Percentiles rank a stretch among this genome's conserved stretches.
Conservation (phyloP, 23 red algal species). For the Gracilaria gracilis region DNA sequence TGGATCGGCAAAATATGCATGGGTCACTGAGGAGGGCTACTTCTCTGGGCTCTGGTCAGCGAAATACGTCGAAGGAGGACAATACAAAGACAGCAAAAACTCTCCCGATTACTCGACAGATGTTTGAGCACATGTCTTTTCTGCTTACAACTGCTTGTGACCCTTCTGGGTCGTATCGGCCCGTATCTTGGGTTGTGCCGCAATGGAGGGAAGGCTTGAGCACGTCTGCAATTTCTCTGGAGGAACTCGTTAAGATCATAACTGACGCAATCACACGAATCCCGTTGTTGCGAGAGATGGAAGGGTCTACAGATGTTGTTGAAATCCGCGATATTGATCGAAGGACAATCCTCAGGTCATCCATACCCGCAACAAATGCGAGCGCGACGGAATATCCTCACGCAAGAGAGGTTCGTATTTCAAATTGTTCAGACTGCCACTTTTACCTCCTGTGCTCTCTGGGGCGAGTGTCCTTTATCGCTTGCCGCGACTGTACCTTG, state of each 20-base stretch:
- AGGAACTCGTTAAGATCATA: slow-evolving; percentile 43
- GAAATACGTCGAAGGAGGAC: slow-evolving; percentile 12
- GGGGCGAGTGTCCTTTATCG: slow-evolving; percentile 75
- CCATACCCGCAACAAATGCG: slow-evolving; percentile 53
- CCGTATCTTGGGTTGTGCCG: slow-evolving; percentile 57
- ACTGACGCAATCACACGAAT: slow-evolving; percentile 50
- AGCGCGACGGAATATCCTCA: slow-evolving; percentile 54
- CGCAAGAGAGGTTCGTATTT: slow-evolving; percentile 79
- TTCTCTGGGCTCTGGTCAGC: slow-evolving; percentile 21
- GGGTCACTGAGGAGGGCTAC: not conserved
- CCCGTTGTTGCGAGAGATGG: slow-evolving; percentile 18
- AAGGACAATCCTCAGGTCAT: slow-evolving; percentile 65
- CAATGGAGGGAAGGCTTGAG: slow-evolving; percentile 59
- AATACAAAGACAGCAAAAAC: slow-evolving; percentile 44
- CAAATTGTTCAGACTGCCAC: slow-evolving; percentile 84
- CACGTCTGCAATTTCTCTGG: slow-evolving; percentile 26
- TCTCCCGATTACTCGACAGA: slow-evolving; percentile 55
- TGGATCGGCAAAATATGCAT: slow-evolving; percentile 40
- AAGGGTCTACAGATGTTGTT: slow-evolving; percentile 48
- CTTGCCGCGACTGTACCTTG: slow-evolving; percentile 80
- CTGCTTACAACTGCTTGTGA: slow-evolving; percentile 65
- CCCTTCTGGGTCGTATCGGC: slow-evolving; percentile 34
- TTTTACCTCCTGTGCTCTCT: slow-evolving; percentile 83
- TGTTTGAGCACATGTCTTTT: slow-evolving; percentile 74
- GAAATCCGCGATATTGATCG: slow-evolving; percentile 72